Percentiles rank a stretch among this genome's conserved stretches.
Conservation (phyloP, 192 early-diverging fungal species). For the Coemansia guatemalensis region DNA sequence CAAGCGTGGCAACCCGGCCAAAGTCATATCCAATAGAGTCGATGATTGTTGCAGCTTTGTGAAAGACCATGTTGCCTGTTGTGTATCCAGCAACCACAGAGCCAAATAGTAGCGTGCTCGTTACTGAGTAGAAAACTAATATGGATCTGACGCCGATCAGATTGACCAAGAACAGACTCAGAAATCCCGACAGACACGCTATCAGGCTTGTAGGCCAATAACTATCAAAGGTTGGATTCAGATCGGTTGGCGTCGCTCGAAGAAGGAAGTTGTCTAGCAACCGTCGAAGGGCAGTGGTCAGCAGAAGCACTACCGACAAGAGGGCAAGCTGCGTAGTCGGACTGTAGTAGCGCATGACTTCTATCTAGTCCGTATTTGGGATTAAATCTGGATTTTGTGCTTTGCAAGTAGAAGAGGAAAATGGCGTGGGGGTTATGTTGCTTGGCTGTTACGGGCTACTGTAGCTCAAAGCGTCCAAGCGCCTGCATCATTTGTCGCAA, state of each 20-base stretch:
- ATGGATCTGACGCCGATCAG: conserved; percentile 26
- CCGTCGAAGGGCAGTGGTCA: conserved; percentile 24
- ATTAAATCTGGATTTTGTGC: no score
- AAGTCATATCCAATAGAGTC: conserved; percentile 24
- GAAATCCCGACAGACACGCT: conserved; percentile 24
- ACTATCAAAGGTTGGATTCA: conserved; percentile 28
- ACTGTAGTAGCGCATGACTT: conserved; percentile 20
- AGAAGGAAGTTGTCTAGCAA: conserved; percentile 29
- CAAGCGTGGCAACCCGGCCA: conserved; percentile 30
- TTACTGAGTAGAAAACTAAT: conserved; percentile 19
- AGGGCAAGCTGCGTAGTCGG: conserved; percentile 30
- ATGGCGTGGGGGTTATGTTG: no score
- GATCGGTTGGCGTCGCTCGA: conserved; percentile 19
- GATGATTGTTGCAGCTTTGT: conserved; percentile 14
- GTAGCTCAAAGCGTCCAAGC: no score
- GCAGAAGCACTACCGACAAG: conserved; percentile 14
- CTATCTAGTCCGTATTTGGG: no score
- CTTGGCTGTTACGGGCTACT: no score
- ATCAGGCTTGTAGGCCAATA: conserved; percentile 31
- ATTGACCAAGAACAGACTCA: conserved; percentile 33
- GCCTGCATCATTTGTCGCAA: no score
- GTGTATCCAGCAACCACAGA: conserved; percentile 30
- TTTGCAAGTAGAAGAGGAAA: no score
- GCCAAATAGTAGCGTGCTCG: conserved; percentile 21
- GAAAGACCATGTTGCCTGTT: conserved; percentile 5